Percentiles rank a stretch among this genome's conserved stretches.
phyloP scores from a whole-genome alignment of 2,329 filamentous ascomycete species.

The Botrytis porri region DNA sequence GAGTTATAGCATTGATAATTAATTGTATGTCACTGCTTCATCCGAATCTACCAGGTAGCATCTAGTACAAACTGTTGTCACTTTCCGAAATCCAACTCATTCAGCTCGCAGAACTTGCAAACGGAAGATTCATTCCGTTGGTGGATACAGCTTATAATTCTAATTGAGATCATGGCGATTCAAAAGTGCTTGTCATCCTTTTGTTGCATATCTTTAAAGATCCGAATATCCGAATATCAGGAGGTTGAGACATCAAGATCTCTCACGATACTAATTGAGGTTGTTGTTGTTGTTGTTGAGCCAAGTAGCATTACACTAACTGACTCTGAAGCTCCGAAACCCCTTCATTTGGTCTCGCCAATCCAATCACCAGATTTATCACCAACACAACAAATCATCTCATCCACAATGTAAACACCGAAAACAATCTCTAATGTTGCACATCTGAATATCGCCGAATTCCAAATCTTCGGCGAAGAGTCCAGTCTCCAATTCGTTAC shows the following conservation, averaged over 20 bases:
- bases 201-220: background rate
- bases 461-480: background rate
- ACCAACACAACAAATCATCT: background rate
- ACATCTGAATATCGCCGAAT: background rate
- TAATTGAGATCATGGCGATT: background rate
- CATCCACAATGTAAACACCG: background rate
- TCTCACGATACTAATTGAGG: background rate
- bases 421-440: constrained; percentile 2
- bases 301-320: background rate
- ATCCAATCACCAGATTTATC: background rate
- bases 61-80: background rate
- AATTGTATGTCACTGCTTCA: background rate
- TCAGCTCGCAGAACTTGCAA: background rate
- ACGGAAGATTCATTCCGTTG: background rate
- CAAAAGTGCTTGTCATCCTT: background rate
- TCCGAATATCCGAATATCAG: background rate
- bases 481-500: background rate
- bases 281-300: background rate
- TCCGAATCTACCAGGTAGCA: background rate
- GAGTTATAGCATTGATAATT: background rate
- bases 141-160: background rate
- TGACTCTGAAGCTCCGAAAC: background rate
- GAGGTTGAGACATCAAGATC: background rate
- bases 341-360: constrained; percentile 12
- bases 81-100: too few relatives aligned